Conservation (phyloP, 2,329 filamentous ascomycete species). For the Chalara sp. region DNA sequence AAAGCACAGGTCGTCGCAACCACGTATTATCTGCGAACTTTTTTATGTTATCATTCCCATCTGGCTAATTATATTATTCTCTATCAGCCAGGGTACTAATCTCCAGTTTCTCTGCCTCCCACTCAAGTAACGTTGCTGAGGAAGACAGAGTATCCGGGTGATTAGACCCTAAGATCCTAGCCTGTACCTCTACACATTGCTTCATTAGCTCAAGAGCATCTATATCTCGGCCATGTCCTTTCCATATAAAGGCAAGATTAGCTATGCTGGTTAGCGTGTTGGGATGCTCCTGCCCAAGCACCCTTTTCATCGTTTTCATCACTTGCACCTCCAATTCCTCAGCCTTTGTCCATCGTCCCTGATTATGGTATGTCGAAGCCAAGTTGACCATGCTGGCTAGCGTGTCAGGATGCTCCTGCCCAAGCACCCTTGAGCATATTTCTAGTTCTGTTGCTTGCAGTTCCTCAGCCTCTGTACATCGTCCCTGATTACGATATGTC, state of each 20-base stretch:
- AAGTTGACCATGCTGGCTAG: too few relatives aligned
- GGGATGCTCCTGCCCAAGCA: background rate
- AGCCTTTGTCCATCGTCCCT: too few relatives aligned
- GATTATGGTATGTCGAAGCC: too few relatives aligned
- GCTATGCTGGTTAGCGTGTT: constrained; percentile 8
- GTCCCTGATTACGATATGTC: background rate
- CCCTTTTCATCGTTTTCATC: too few relatives aligned
- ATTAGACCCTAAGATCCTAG: constrained; percentile 4
- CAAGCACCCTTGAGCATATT: constrained; percentile 4
- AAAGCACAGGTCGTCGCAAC: too few relatives aligned
- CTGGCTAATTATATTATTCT: background rate
- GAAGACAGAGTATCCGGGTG: constrained; percentile 7
- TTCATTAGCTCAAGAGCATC: constrained; percentile 2
- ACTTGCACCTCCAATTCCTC: background rate
- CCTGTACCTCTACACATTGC: background rate
- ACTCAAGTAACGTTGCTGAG: constrained; percentile 3
- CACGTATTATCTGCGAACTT: background rate
- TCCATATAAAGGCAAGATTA: constrained; percentile 4
- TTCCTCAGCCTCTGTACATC: constrained; percentile 8
- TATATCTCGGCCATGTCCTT: constrained; percentile 3
- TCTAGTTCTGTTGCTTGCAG: constrained; percentile 5
- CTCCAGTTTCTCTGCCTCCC: constrained; percentile 5
- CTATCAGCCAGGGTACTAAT: constrained; percentile 3
- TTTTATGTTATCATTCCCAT: constrained; percentile 1
- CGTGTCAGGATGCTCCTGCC: too few relatives aligned